Evolutionary conservation across 176 grass and related monocot species (phyloP), one percentile per base, ranked within the genome.

Genomic region (Tuctoria greenei): DNA sequence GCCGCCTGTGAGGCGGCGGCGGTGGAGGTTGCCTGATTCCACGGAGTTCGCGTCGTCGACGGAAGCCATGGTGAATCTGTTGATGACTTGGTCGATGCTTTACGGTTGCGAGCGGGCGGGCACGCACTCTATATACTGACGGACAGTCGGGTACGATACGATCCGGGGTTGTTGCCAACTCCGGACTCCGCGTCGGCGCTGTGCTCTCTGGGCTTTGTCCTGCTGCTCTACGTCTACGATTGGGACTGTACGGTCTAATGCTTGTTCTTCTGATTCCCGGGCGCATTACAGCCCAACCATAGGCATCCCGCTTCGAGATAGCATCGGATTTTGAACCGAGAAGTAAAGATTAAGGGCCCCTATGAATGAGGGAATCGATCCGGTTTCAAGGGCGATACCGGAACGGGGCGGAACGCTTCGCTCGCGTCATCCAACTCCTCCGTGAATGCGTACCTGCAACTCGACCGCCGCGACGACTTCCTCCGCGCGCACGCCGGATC

Each of bases 61-160:
- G 23, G 55, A 58, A 25, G 75, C 88, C 88, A 91, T 91, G 63
- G 47, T 75, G 56, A 41, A 51, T 36, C 66, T 28, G 43, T 20
- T 17, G 10, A 17, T 8, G 38, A 45, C 74, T 83, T 24, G 31
- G 36, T 41, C 20, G 39, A 7, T 34, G 24, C 24, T 42, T 73
- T 47, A 4, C 38, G 20, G 13, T 6, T 35, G 8, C n/a, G 24
- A 4, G n/a, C 24, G 4, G 2, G 5, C 20, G 70, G 17, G 23
- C 17, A 49, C 14, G 17, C 47, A 24, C 17, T 26, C 27, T 79
- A 76, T 78, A 67, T 87, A 47, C 40, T 31, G 76, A 40, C 49
- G 55, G 41, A 2, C 14, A 2, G 56, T 69, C 54, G 52, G 13
- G 8, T 20, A 21, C 37, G 23, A 27, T 26, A 8, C 4, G 66